These are phyloP conservation scores for Aspergillus chevalieri DNA, from an alignment of 2,329 filamentous ascomycete genomes.

Conservation along the genomic window DNA sequence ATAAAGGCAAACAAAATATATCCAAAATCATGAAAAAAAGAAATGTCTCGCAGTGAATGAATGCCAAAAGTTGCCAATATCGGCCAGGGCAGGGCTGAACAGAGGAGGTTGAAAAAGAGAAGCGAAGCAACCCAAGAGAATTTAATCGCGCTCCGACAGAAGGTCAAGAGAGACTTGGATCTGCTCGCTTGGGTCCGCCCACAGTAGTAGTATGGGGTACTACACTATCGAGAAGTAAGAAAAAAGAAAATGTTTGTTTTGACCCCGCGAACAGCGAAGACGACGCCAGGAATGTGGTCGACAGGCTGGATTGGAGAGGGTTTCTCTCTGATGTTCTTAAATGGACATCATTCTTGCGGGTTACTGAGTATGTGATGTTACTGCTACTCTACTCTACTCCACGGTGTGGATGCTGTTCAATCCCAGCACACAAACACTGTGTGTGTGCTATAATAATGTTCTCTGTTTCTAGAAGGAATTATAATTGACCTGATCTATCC, in stretches of 20 bases:
- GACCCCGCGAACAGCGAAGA: neutral
- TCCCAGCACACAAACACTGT: no score
- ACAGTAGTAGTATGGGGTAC: no score
- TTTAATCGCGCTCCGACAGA: neutral
- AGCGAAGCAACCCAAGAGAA: neutral
- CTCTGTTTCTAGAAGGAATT: no score
- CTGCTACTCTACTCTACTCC: no score
- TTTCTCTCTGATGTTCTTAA: no score
- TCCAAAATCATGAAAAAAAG: neutral
- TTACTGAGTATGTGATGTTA: no score
- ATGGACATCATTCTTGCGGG: no score
- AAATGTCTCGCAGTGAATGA: neutral
- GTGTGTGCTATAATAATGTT: no score
- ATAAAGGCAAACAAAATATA: neutral
- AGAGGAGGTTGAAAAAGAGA: neutral
- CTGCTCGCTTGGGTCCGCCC: neutral
- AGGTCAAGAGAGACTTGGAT: neutral
- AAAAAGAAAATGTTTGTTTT: neutral
- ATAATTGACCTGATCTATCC: no score
- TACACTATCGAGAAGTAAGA: neutral
- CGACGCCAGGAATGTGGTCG: neutral
- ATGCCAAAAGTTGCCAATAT: neutral
- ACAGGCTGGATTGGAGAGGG: neutral
- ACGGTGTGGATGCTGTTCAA: no score
- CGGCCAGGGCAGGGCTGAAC: neutral